Evolutionary conservation across 768 basidiomycete species (phyloP), one percentile per base, ranked within the genome.

Genomic region (Cystofilobasidium macerans): DNA sequence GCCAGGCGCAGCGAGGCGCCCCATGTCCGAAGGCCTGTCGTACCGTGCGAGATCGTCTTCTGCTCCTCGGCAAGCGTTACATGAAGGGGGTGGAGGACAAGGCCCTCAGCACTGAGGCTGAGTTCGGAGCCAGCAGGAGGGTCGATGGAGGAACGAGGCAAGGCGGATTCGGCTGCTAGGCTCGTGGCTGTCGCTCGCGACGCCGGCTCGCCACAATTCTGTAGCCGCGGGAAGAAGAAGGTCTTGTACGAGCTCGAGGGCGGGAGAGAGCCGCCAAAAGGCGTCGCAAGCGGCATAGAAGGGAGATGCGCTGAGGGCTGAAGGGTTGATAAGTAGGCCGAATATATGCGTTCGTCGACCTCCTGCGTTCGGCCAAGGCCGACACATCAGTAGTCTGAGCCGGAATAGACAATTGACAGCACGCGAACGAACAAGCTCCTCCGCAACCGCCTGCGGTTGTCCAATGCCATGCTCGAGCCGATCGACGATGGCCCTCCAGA

Each of bases 171-270:
- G n/a, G n/a, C n/a, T n/a, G n/a, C n/a, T n/a, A n/a, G n/a, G n/a
- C n/a, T n/a, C n/a, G n/a, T n/a, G n/a, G n/a, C n/a, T n/a, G n/a
- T n/a, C n/a, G n/a, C n/a, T n/a, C n/a, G n/a, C n/a, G n/a, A n/a
- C n/a, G n/a, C n/a, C n/a, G n/a, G n/a, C n/a, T n/a, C n/a, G n/a
- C n/a, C n/a, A n/a, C n/a, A n/a, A n/a, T n/a, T n/a, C n/a, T n/a
- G n/a, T n/a, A 61, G 61, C 8, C 43, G 42, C 20, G 61, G 62
- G 47, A 51, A 68, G 62, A 59, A 68, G 30, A 68, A 68, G 9
- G 67, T 68, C 61, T 68, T 68, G 67, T 36, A 64, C 16, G 67
- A 68, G 14, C 35, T 22, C 7, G 60, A 51, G 16, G 65, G 65
- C 8, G 65, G 45, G 9, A 60, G 38, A 6, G 64, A 11, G 42